Evolutionary conservation across 371 early-diverging fungal species (phyloP), one percentile per base, ranked within the genome.

Genomic region (Syncephalastrum racemosum): DNA sequence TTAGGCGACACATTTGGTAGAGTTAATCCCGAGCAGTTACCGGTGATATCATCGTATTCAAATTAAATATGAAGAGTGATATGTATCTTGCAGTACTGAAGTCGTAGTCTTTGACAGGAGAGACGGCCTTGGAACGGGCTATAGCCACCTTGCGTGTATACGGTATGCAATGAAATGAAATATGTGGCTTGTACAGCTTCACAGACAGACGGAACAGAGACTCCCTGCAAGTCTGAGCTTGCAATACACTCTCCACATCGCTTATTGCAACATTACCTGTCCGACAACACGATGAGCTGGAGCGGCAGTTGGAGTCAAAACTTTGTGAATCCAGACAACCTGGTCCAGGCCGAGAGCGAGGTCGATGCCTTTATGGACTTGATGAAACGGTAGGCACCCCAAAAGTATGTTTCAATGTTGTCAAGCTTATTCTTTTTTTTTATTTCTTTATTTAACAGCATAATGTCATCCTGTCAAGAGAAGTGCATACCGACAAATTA

Each of bases 401-500:
- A 46, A 10, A 50, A 40, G 25, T 4, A 31, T 31, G 36, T 4
- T 4, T 31, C 36, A 12, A 10, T 5, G 6, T 10, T 8, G n/a
- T 18, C 42, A 23, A 31, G 47, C 46, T 7, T 19, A 5, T 3
- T 43, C 18, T 25, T 2, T 7, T 27, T 27, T 31, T 10, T 10
- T 31, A 10, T 2, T 31, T 31, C 36, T 10, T 31, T 31, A 1
- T 12, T 31, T 20, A 19, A 19, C 36, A 92, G 94, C 57, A 84
- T 96, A 53, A 81, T 86, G 56, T 80, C 83, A 25, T 74, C 86
- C n/a, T 97, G 97, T 82, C 88, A 90, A 71, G 67, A 75, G 27
- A 96, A 97, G 67, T 97, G 98, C 75, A 90, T 97, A 46, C 84
- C 89, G 18, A 75, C 80, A 50, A 79, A 83, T 46, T 96, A 97